Evolutionary conservation across 2,329 filamentous ascomycete species (phyloP).

Genomic region (Penicillium sp.): DNA sequence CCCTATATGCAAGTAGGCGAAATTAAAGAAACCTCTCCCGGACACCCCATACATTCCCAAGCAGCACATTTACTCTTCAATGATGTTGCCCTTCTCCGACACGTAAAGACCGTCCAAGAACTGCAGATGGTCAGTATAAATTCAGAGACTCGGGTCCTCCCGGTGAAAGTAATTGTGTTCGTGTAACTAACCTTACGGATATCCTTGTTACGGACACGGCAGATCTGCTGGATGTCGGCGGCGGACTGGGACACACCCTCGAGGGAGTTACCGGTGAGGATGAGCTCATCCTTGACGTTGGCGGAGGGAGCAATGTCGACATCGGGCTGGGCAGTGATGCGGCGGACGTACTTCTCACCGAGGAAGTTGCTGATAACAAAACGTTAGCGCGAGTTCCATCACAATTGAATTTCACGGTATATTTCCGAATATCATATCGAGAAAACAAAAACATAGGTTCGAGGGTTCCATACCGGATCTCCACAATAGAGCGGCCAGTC

Average conservation of each 20-base stretch:
- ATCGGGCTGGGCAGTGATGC: slow-evolving; percentile 82
- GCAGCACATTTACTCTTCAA: slow-evolving; percentile 54
- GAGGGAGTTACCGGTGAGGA: slow-evolving; percentile 89
- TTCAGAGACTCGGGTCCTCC: neutral
- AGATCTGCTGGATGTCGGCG: slow-evolving; percentile 99
- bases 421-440: neutral
- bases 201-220: slow-evolving; percentile 99
- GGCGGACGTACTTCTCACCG: slow-evolving; percentile 98
- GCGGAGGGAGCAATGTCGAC: slow-evolving; percentile 88
- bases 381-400: neutral
- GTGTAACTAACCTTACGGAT: slow-evolving; percentile 80
- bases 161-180: neutral
- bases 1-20: slow-evolving; percentile 43
- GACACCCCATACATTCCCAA: slow-evolving; percentile 38
- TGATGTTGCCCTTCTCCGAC: slow-evolving; percentile 96
- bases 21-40: slow-evolving; percentile 40
- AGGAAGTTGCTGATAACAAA: slow-evolving; percentile 77
- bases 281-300: slow-evolving; percentile 96
- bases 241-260: slow-evolving; percentile 97
- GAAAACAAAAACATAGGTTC: neutral
- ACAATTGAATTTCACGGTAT: neutral
- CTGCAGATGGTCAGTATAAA: slow-evolving; percentile 46
- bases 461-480: slow-evolving; percentile 79
- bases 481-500: slow-evolving; percentile 83
- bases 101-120: slow-evolving; percentile 99